Base-by-base conservation (phyloP, 805 yeast species). In the Danielia oregonensis region DNA sequence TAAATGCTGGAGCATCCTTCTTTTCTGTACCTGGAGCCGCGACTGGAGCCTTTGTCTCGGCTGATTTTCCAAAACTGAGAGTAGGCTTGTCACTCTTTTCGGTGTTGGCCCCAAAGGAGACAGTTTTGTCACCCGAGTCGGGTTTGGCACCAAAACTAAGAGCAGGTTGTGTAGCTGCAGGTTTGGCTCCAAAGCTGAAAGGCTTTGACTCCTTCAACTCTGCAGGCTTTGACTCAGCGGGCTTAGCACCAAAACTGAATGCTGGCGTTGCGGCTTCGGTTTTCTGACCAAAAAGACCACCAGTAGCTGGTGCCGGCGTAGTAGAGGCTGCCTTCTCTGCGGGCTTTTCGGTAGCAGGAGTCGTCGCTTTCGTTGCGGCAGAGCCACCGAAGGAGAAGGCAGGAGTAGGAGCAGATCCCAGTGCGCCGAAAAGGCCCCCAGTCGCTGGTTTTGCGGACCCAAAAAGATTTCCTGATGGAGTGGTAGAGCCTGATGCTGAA, bases 251-350 rank as follows among this genome's bases (percentile, higher is more conserved):
- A 39, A 49, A 43, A 10, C 44, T 27, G 17, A 42, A 39, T 2
- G 50, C 49, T 2, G 56, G 35, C 2, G 39, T 36, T 9, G 40
- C 54, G 25, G 45, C 49, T 9, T 37, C 47, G 7, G 52, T 39
- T 27, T 52, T 52, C 2, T 52, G 53, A n/a, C 62, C 62, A 29
- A 57, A 55, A 4, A 50, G 41, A 19, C 45, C 44, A 2, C 48
- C 53, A 0, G 40, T n/a, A n/a, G n/a, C n/a, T n/a, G n/a, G n/a
- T n/a, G n/a, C n/a, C n/a, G n/a, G n/a, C n/a, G n/a, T n/a, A n/a
- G n/a, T n/a, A n/a, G n/a, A n/a, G n/a, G 21, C 33, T 10, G 14
- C 17, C 14, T 18, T 19, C 19, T 28, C 30, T 7, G 33, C 14
- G 12, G 27, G 37, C 27, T 30, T 46, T n/a, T n/a, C n/a, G n/a